These are phyloP conservation scores for Tylopilus felleus DNA, from an alignment of 768 basidiomycete species.

Conservation along the genomic window DNA sequence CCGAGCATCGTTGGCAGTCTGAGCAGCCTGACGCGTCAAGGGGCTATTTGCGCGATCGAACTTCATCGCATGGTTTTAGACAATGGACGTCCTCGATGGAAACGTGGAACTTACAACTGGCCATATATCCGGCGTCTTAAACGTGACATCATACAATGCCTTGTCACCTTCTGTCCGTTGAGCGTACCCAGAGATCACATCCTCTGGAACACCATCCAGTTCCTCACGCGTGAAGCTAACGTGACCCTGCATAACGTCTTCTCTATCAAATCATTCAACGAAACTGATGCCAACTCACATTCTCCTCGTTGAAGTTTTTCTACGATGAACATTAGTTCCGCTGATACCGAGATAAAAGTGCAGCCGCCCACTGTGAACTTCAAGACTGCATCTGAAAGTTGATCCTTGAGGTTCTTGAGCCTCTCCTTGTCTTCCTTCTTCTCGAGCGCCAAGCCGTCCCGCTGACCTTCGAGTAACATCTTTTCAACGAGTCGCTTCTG, in stretches of 20 bases:
- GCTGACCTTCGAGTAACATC: conserved; percentile 71
- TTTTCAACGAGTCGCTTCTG: conserved; percentile 76
- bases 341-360: not conserved
- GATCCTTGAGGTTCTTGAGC: conserved; percentile 64
- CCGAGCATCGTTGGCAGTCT: conserved; percentile 62
- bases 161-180: conserved; percentile 56
- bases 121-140: conserved; percentile 78
- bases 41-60: conserved; percentile 74
- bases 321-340: conserved; percentile 21
- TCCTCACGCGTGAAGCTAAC: conserved; percentile 68
- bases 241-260: conserved; percentile 40
- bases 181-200: conserved; percentile 71
- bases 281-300: conserved; percentile 39
- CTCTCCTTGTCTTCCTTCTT: conserved; percentile 54
- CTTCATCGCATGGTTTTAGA: conserved; percentile 33
- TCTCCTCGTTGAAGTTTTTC: conserved; percentile 90
- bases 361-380: conserved; percentile 64
- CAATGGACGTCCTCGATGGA: not conserved
- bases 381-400: conserved; percentile 66
- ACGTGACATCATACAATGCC: conserved; percentile 67
- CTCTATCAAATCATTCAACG: not conserved
- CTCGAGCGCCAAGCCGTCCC: conserved; percentile 73
- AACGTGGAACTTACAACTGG: conserved; percentile 52
- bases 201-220: conserved; percentile 74
- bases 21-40: conserved; percentile 61